Percentiles rank a stretch among this genome's conserved stretches.
Evolutionary conservation across 78 protist genomes (phyloP).

Genomic region (Tieghemostelium lacteum): DNA sequence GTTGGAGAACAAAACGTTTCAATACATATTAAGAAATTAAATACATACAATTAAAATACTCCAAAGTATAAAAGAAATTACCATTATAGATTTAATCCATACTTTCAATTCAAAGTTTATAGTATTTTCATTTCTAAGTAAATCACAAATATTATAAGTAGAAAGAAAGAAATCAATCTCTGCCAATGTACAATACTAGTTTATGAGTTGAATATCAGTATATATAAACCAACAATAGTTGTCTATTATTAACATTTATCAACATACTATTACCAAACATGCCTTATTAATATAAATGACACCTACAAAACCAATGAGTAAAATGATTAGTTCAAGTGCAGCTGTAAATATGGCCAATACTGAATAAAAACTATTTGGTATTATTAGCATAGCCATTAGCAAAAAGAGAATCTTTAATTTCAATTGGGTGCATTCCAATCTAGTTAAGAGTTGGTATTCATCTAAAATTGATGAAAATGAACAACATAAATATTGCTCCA

Average conservation of each 20-base stretch:
- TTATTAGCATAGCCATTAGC: not conserved
- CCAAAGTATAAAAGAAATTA: constrained; percentile 23
- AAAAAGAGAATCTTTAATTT: constrained; percentile 17
- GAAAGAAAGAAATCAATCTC: constrained; percentile 54
- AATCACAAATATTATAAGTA: constrained; percentile 23
- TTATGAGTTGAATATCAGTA: not conserved
- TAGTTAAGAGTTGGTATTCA: constrained; percentile 1
- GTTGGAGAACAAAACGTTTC: not conserved
- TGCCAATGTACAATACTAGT: constrained; percentile 50
- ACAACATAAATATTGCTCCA: not conserved
- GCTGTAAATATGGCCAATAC: constrained; percentile 8
- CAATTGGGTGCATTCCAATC: not conserved
- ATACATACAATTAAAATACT: constrained; percentile 37
- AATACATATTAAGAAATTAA: not conserved
- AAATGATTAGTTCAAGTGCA: not conserved
- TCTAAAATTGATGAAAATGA: not conserved
- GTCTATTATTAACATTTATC: not conserved
- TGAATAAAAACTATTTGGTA: constrained; percentile 16
- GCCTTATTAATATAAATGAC: not conserved
- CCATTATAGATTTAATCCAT: not conserved
- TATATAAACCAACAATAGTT: not conserved
- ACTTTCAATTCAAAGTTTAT: not conserved
- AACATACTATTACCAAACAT: constrained; percentile 27
- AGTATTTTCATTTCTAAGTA: not conserved
- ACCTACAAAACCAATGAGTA: constrained; percentile 32